These are phyloP conservation scores for Tylopilus felleus DNA, from an alignment of 768 basidiomycete genomes.

Conservation along the genomic window DNA sequence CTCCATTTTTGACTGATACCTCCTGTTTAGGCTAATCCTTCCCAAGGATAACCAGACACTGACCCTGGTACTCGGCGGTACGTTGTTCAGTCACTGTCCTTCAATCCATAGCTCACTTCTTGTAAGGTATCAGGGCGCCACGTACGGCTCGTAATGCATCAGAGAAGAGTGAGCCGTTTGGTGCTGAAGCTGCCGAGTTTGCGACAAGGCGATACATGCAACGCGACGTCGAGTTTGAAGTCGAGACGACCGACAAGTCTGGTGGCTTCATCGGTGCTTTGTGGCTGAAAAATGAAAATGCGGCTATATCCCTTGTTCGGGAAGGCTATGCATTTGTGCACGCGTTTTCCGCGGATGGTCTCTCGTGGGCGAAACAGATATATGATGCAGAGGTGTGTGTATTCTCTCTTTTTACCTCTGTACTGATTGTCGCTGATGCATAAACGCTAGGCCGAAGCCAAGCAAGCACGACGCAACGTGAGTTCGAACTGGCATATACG, in stretches of 20 bases:
- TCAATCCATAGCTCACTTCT: constrained; percentile 5
- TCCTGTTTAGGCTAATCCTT: constrained; percentile 58
- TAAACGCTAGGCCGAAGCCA: constrained; percentile 68
- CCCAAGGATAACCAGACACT: constrained; percentile 92
- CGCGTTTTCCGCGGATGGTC: constrained; percentile 77
- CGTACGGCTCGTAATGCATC: constrained; percentile 74
- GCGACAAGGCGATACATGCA: constrained; percentile 83
- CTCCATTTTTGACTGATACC: background rate
- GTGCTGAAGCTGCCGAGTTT: constrained; percentile 78
- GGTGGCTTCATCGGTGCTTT: constrained; percentile 94
- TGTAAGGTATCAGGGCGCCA: constrained; percentile 84
- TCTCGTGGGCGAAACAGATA: constrained; percentile 77
- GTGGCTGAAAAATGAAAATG: constrained; percentile 83
- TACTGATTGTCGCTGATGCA: constrained; percentile 6
- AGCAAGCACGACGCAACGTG: constrained; percentile 73
- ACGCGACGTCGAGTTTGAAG: constrained; percentile 90
- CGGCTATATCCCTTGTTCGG: constrained; percentile 73
- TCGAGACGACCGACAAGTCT: constrained; percentile 87
- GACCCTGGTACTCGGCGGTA: constrained; percentile 88
- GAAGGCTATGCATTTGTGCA: constrained; percentile 91
- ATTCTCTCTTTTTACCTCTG: constrained; percentile 1
- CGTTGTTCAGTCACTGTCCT: background rate
- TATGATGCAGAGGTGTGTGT: constrained; percentile 74
- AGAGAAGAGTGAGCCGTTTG: constrained; percentile 90
- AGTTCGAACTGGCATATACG: constrained; percentile 25